phyloP scores from a whole-genome alignment of 257 asterid genomes.

The Rubia yunnanensis region DNA sequence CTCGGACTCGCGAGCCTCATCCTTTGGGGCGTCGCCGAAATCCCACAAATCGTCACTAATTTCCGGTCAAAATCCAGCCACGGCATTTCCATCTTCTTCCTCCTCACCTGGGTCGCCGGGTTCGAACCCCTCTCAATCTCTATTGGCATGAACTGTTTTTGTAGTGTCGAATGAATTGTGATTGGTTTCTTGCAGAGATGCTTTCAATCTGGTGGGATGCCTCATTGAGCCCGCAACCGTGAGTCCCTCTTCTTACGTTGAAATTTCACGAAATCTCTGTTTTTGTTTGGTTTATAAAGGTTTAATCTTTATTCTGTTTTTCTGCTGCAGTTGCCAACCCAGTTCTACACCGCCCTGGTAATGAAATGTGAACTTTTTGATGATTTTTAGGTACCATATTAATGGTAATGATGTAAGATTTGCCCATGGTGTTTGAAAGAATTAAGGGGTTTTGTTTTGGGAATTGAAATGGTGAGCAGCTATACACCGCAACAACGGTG shows the following conservation, averaged over 20 bases:
- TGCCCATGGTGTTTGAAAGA: neutral
- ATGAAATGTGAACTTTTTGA: conserved; percentile 12
- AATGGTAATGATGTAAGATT: too few relatives aligned
- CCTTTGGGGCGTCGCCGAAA: conserved; percentile 79
- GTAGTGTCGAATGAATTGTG: too few relatives aligned
- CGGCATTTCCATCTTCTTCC: conserved; percentile 71
- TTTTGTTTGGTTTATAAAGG: neutral
- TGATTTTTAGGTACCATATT: neutral
- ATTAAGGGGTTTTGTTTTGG: neutral
- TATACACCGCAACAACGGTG: conserved; percentile 57
- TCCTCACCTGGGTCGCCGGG: conserved; percentile 84
- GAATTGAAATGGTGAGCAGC: conserved; percentile 33
- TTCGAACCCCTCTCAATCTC: conserved; percentile 1
- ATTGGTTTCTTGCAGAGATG: conserved; percentile 45
- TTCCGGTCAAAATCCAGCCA: conserved; percentile 73
- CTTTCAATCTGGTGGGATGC: conserved; percentile 74
- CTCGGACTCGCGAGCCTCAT: conserved; percentile 66
- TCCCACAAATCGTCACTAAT: conserved; percentile 85
- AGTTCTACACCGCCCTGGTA: conserved; percentile 83
- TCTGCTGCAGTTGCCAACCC: conserved; percentile 83
- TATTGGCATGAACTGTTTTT: neutral
- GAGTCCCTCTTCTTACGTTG: conserved; percentile 10
- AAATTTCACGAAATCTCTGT: neutral
- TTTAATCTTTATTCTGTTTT: neutral
- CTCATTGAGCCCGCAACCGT: conserved; percentile 94